Evolutionary conservation across 192 early-diverging fungal species (phyloP).

Genomic region (Linnemannia zychae): DNA sequence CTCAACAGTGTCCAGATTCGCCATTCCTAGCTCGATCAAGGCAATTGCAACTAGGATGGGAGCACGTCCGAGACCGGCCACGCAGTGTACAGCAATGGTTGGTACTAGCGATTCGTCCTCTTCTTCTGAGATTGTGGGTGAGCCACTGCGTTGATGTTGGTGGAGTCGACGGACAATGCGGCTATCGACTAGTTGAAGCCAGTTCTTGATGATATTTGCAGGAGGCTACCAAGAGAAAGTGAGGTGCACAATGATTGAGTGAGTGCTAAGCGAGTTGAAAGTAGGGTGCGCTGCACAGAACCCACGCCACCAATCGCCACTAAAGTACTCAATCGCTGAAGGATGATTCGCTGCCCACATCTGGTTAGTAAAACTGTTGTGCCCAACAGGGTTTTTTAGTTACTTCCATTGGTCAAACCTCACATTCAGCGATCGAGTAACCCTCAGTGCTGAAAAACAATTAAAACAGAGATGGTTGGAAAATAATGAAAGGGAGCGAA

Average conservation of each 20-base stretch:
- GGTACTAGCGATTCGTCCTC: constrained; percentile 32
- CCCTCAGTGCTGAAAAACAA: neutral
- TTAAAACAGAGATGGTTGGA: neutral
- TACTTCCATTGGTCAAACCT: neutral
- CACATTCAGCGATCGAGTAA: too few species aligned
- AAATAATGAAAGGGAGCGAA: too few species aligned
- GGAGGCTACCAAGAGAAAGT: constrained; percentile 58
- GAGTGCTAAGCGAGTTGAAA: neutral
- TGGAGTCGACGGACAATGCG: constrained; percentile 55
- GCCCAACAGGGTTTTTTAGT: neutral
- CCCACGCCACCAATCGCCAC: constrained; percentile 4
- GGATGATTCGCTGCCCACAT: neutral
- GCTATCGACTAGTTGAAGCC: constrained; percentile 76
- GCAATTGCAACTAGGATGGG: constrained; percentile 91
- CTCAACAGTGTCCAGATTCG: constrained; percentile 80
- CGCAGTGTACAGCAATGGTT: constrained; percentile 93
- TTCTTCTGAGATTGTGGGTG: constrained; percentile 40
- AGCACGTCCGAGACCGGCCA: constrained; percentile 95
- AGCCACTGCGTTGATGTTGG: constrained; percentile 25
- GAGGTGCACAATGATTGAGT: neutral
- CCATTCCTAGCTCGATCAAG: constrained; percentile 84
- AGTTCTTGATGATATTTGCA: constrained; percentile 73
- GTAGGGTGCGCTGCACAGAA: constrained; percentile 16
- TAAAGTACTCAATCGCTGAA: neutral
- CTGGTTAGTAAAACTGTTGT: neutral